phyloP scores from a whole-genome alignment of 352 stramenopile species.

The Pythium rhizo-oryzae region DNA sequence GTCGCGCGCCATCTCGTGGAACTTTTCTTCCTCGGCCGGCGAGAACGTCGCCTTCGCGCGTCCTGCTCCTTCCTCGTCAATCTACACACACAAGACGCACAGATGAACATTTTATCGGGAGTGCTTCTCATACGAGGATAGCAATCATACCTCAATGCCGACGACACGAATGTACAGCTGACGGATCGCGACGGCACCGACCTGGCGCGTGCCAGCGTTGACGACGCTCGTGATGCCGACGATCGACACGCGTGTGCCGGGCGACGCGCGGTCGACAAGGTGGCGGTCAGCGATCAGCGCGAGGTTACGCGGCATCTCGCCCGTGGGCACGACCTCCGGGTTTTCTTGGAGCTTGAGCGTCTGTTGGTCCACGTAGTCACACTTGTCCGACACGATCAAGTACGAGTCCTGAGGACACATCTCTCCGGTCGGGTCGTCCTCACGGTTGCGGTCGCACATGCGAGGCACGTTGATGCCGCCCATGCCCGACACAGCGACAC shows the following conservation, averaged over 20 bases:
- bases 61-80: constrained; percentile 92
- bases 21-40: constrained; percentile 97
- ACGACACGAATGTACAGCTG: constrained; percentile 96
- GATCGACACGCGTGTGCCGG: constrained; percentile 95
- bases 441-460: constrained; percentile 76
- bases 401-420: constrained; percentile 91
- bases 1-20: constrained; percentile 91
- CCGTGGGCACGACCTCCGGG: constrained; percentile 97
- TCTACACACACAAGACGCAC: constrained; percentile 28
- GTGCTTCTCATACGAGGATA: not conserved
- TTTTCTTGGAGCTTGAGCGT: constrained; percentile 98
- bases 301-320: constrained; percentile 98
- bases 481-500: constrained; percentile 58
- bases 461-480: constrained; percentile 84
- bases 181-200: constrained; percentile 86
- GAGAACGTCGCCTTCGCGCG: constrained; percentile 94
- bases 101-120: not conserved
- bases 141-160: constrained; percentile 83
- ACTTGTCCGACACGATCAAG: constrained; percentile 94
- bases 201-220: constrained; percentile 70
- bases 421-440: constrained; percentile 53
- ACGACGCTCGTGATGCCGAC: constrained; percentile 97
- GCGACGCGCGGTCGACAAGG: constrained; percentile 95
- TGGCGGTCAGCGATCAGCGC: constrained; percentile 95
- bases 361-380: constrained; percentile 97